Base-by-base conservation (phyloP, 2,329 filamentous ascomycete genomes). In the Talaromyces piceae region DNA sequence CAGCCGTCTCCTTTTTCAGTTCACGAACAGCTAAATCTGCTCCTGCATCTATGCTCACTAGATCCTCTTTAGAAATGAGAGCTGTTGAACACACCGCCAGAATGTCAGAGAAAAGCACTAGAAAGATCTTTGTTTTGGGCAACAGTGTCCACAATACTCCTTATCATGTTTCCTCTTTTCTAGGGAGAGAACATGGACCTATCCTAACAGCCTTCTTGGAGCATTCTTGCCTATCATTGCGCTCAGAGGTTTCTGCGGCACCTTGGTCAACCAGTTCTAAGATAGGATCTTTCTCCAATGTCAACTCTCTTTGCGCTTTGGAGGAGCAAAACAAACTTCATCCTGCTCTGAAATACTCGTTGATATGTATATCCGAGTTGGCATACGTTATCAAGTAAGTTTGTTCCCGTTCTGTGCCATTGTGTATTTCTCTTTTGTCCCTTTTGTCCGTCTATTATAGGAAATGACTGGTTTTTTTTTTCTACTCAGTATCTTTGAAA, bases 31-130 rank as follows among this genome's bases (percentile, higher is more conserved):
- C n/a, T n/a, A n/a, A n/a, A 7, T n/a, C 30, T 33, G 16, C 30
- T 33, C 30, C 30, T 33, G 13, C 13, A 5, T n/a, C 16, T 7
- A 31, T 31, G 11, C 3, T 2, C 13, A 12, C 13, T 12, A 33
- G 6, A 2, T 16, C 16, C 13, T n/a, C 13, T n/a, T 33, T 5
- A 4, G 13, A 33, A 33, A n/a, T 33, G 16, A 31, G n/a, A 13
- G 4, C n/a, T n/a, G n/a, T 33, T 33, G 13, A 33, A 2, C 13
- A 4, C 30, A 33, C 16, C 16, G 37, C 22, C 37, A 23, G 11
- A 20, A 41, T 41, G 37, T 6, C 37, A 33, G 82, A 87, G 61
- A 75, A 83, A 53, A 71, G 86, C 55, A 76, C 67, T 84, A 83
- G 84, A 49, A 79, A 80, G 13, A 18, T 41, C 16, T 23, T 41